Conservation (phyloP, 106 monocot species). For the Apostasia ramifera region DNA sequence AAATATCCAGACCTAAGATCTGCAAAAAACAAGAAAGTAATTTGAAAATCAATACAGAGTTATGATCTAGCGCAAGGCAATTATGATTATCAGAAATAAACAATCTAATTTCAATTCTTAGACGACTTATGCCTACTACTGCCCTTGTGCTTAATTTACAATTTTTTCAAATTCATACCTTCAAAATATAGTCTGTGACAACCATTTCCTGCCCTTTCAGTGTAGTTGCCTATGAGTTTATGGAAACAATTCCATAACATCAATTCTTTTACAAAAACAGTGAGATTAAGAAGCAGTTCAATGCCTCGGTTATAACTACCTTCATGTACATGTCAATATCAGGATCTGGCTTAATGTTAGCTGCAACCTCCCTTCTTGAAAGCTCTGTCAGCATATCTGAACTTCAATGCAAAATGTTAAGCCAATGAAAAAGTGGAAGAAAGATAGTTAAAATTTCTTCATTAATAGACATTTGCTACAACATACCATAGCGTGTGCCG, state of each 20-base stretch:
- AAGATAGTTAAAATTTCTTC: too few relatives aligned
- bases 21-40: neutral
- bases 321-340: conserved; percentile 43
- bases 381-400: conserved; percentile 32
- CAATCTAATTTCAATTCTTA: too few relatives aligned
- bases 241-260: neutral
- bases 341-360: conserved; percentile 34
- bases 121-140: too few relatives aligned
- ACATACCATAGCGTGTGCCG: conserved; percentile 34
- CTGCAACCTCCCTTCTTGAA: conserved; percentile 30
- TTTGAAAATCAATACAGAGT: too few relatives aligned
- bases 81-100: too few relatives aligned
- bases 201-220: conserved; percentile 19
- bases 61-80: too few relatives aligned
- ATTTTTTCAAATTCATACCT: conserved; percentile 4
- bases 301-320: conserved; percentile 1
- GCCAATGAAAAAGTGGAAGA: too few relatives aligned
- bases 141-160: neutral
- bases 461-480: neutral
- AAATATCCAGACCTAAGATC: conserved; percentile 33
- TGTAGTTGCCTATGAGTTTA: conserved; percentile 2
- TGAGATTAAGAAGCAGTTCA: too few relatives aligned
- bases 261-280: too few relatives aligned
- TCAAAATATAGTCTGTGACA: conserved; percentile 20
- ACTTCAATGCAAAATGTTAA: neutral